These are phyloP conservation scores for Ceratopteris richardii DNA, from an alignment of 75 land plant genomes.

Conservation along the genomic window DNA sequence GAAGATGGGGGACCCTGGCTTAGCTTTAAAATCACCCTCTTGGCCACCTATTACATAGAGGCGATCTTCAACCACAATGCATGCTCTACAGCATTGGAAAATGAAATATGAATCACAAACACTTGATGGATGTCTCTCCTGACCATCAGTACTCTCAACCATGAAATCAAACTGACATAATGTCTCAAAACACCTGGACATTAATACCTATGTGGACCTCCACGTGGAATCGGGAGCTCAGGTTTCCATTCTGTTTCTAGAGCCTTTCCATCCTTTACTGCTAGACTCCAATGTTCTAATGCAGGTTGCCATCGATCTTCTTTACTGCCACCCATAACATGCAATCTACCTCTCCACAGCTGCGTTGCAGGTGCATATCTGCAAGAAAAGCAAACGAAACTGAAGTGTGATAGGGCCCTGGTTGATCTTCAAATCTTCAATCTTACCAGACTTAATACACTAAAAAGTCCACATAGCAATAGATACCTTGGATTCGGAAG, in stretches of 20 bases:
- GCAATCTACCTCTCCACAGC: constrained; percentile 93
- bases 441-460: too few species aligned
- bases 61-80: constrained; percentile 65
- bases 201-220: constrained; percentile 86
- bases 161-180: too few species aligned
- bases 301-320: constrained; percentile 88
- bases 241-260: constrained; percentile 68
- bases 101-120: not conserved
- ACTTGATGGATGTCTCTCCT: too few species aligned
- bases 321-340: constrained; percentile 98
- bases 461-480: not conserved
- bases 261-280: constrained; percentile 80
- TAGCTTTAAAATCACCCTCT: constrained; percentile 97
- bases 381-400: not conserved
- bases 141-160: too few species aligned
- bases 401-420: not conserved
- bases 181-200: too few species aligned
- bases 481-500: constrained; percentile 85
- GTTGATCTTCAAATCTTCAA: too few species aligned
- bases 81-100: constrained; percentile 48
- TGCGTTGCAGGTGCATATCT: constrained; percentile 99
- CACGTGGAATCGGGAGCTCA: constrained; percentile 90
- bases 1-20: constrained; percentile 94
- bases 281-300: constrained; percentile 91
- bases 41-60: constrained; percentile 90